Percentiles rank a stretch among this genome's conserved stretches.
phyloP scores from a whole-genome alignment of 164 flowering plant species.

The Vitis labrusca region DNA sequence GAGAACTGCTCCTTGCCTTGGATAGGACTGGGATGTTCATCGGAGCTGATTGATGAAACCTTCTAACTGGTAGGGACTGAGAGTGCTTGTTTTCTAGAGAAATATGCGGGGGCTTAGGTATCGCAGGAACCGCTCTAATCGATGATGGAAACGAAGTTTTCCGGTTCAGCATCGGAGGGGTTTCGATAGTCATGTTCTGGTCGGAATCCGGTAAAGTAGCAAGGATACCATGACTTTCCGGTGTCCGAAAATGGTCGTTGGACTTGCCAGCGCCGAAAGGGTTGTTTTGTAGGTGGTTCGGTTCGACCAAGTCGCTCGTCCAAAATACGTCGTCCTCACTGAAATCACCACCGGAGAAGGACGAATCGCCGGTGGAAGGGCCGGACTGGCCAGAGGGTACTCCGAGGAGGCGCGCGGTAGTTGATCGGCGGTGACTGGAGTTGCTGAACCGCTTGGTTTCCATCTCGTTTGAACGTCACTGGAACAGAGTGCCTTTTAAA shows the following conservation, averaged over 20 bases:
- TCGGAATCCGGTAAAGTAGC: slow-evolving; percentile 48
- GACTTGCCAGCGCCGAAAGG: not conserved
- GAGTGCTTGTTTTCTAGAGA: slow-evolving; percentile 18
- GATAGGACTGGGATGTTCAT: slow-evolving; percentile 56
- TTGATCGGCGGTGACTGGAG: slow-evolving; percentile 38
- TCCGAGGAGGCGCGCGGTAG: slow-evolving; percentile 53
- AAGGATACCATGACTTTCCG: slow-evolving; percentile 49
- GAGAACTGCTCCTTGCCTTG: slow-evolving; percentile 8
- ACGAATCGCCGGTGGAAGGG: not conserved
- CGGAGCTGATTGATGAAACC: slow-evolving; percentile 62
- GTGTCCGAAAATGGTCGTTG: slow-evolving; percentile 11
- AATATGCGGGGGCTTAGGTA: slow-evolving; percentile 34
- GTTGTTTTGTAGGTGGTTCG: slow-evolving; percentile 8
- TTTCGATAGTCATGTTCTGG: not conserved
- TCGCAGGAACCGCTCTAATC: slow-evolving; percentile 29
- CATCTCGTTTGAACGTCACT: slow-evolving; percentile 18
- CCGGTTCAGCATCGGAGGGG: slow-evolving; percentile 21
- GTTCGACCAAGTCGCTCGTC: slow-evolving; percentile 43
- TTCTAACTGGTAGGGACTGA: slow-evolving; percentile 28
- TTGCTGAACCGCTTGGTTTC: slow-evolving; percentile 18
- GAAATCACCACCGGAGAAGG: slow-evolving; percentile 41
- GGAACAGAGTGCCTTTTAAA: not conserved
- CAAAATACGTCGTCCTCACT: slow-evolving; percentile 72
- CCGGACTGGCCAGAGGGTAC: slow-evolving; percentile 23
- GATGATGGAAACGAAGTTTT: slow-evolving; percentile 28